phyloP scores from a whole-genome alignment of 345 rosid genomes.

The Toxicodendron radicans region DNA sequence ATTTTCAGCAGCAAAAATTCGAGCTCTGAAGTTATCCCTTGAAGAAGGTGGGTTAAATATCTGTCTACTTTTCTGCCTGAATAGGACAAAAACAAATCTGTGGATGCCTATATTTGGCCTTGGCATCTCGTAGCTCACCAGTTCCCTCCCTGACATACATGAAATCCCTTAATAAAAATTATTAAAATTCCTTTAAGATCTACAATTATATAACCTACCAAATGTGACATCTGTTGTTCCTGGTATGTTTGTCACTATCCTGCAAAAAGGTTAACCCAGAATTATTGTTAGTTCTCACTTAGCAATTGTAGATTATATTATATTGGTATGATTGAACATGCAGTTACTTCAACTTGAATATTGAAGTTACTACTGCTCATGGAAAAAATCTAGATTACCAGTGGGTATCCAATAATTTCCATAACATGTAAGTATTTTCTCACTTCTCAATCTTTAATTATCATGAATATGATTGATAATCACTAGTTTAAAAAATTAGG shows the following conservation, averaged over 20 bases:
- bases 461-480: no score
- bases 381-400: no score
- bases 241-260: constrained; percentile 66
- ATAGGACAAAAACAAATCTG: constrained; percentile 63
- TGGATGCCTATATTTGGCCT: constrained; percentile 66
- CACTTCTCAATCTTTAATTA: no score
- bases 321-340: no score
- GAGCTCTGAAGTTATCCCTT: constrained; percentile 55
- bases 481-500: no score
- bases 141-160: constrained; percentile 46
- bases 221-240: constrained; percentile 71
- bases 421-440: no score
- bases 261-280: constrained; percentile 18
- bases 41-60: constrained; percentile 40
- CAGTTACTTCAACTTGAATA: no score
- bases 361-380: no score
- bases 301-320: no score
- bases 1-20: constrained; percentile 47
- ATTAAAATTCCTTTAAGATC: not conserved
- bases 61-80: constrained; percentile 55
- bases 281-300: not conserved
- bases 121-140: constrained; percentile 61
- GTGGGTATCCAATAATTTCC: no score
- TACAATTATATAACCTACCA: constrained; percentile 38
- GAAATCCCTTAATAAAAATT: no score